Evolutionary conservation across 2,329 filamentous ascomycete species (phyloP), one percentile per base, ranked within the genome.

Genomic region (Aaosphaeria arxii): DNA sequence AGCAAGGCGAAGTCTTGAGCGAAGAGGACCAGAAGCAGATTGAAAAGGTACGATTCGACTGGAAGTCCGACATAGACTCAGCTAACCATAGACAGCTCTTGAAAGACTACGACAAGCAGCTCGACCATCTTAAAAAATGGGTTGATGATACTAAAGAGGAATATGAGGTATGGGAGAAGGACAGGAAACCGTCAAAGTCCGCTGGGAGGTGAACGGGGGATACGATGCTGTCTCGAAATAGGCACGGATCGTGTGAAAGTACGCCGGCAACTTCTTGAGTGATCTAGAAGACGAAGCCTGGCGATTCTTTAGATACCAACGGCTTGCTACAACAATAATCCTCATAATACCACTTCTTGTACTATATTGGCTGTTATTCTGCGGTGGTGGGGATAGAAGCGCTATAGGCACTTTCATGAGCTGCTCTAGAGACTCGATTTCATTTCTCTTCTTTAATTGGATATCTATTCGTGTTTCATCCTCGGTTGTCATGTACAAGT

Each of bases 21-120:
- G 85, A 88, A 55, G 86, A 89, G 50, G 82, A 85, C 30, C 82
- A 89, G 67, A 78, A 77, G 50, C 85, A 86, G 67, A 81, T 88
- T 39, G 89, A 89, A 70, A 88, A 89, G 80, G 87, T 89, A 68
- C 17, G 11, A 40, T 40, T 40, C 2, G 9, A 11, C 2, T 40
- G 39, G 9, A 40, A 24, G 17, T 40, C 7, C 39, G 17, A 40
- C 17, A 40, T 7, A n/a, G 39, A 24, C 11, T 40, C 17, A 30
- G 30, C 51, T 64, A 51, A 69, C 57, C 44, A 43, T 41, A 11
- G 43, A 11, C 45, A 90, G 87, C 86, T 92, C 42, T 72, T 92
- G 59, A 85, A 88, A 61, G 87, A 91, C 63, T 92, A 91, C 67
- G 86, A 91, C 67, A 88, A 85, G 66, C 88, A 92, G 73, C 77